These are phyloP conservation scores for Fusarium xylarioides DNA, from an alignment of 2,329 filamentous ascomycete genomes.

Conservation along the genomic window DNA sequence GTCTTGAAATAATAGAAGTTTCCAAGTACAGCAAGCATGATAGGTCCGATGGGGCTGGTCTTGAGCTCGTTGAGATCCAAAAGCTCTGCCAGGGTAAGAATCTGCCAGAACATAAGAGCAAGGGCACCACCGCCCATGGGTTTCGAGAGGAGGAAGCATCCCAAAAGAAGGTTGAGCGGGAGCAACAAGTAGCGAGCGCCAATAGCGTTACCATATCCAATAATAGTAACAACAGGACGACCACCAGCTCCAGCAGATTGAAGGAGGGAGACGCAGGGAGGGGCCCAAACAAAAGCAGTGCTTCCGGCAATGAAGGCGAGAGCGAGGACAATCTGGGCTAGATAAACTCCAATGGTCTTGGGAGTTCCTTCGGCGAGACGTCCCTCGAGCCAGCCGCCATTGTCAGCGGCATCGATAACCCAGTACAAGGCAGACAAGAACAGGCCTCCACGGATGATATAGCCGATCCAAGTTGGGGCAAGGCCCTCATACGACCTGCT, in stretches of 20 bases:
- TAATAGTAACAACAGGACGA: slow-evolving; percentile 73
- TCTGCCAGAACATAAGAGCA: slow-evolving; percentile 85
- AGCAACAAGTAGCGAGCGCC: slow-evolving; percentile 90
- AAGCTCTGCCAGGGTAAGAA: slow-evolving; percentile 78
- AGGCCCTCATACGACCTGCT: slow-evolving; percentile 89
- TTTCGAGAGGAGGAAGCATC: slow-evolving; percentile 84
- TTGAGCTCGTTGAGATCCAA: slow-evolving; percentile 69
- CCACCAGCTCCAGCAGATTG: slow-evolving; percentile 55
- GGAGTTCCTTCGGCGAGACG: slow-evolving; percentile 65
- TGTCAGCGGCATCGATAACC: slow-evolving; percentile 89
- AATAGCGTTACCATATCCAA: slow-evolving; percentile 93
- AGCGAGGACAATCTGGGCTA: slow-evolving; percentile 83
- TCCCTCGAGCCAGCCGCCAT: slow-evolving; percentile 78
- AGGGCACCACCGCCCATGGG: slow-evolving; percentile 92
- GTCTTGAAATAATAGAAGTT: slow-evolving; percentile 98
- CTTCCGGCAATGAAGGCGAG: slow-evolving; percentile 85
- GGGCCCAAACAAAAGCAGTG: slow-evolving; percentile 84
- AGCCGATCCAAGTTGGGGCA: slow-evolving; percentile 84
- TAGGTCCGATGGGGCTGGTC: slow-evolving; percentile 79
- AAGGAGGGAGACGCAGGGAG: slow-evolving; percentile 82
- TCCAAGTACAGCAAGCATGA: slow-evolving; percentile 86
- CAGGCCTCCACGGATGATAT: slow-evolving; percentile 79
- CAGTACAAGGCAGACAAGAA: slow-evolving; percentile 83
- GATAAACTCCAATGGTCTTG: slow-evolving; percentile 77
- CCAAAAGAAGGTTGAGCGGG: slow-evolving; percentile 79